phyloP scores from a whole-genome alignment of 2,329 filamentous ascomycete genomes.

The Fusarium xyrophilum region DNA sequence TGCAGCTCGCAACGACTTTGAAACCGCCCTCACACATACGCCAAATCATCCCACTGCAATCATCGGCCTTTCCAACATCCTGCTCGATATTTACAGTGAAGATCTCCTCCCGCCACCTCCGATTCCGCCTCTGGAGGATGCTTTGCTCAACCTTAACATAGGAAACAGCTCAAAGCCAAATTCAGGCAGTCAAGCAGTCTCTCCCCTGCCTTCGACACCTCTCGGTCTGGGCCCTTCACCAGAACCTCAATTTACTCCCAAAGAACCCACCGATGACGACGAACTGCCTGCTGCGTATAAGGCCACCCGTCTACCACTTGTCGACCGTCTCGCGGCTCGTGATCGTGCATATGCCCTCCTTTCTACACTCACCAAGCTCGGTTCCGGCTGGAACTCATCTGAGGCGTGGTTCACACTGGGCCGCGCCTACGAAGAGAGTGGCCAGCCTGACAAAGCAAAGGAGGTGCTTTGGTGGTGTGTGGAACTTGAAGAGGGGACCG shows the following conservation, averaged over 20 bases:
- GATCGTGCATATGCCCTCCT: conserved; percentile 88
- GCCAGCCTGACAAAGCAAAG: conserved; percentile 85
- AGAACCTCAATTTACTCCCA: conserved; percentile 16
- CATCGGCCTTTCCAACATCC: conserved; percentile 81
- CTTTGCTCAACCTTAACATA: neutral
- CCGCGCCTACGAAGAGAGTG: conserved; percentile 85
- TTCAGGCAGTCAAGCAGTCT: conserved; percentile 9
- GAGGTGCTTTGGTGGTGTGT: conserved; percentile 98
- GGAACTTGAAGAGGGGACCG: conserved; percentile 85
- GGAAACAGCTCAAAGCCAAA: conserved; percentile 1
- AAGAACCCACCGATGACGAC: conserved; percentile 45
- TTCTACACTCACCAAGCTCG: conserved; percentile 82
- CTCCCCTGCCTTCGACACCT: conserved; percentile 52
- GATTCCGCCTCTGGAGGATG: conserved; percentile 53
- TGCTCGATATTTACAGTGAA: conserved; percentile 84
- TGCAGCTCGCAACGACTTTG: conserved; percentile 77
- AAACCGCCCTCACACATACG: conserved; percentile 79
- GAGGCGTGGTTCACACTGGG: conserved; percentile 94
- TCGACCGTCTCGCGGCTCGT: conserved; percentile 85
- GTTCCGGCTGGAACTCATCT: conserved; percentile 85
- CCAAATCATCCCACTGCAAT: conserved; percentile 82
- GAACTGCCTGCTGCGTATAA: conserved; percentile 61
- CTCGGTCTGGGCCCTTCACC: conserved; percentile 53
- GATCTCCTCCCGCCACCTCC: conserved; percentile 66
- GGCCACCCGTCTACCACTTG: conserved; percentile 69